Base-by-base conservation (phyloP, 2,329 filamentous ascomycete genomes). In the Sarocladium kiliense region DNA sequence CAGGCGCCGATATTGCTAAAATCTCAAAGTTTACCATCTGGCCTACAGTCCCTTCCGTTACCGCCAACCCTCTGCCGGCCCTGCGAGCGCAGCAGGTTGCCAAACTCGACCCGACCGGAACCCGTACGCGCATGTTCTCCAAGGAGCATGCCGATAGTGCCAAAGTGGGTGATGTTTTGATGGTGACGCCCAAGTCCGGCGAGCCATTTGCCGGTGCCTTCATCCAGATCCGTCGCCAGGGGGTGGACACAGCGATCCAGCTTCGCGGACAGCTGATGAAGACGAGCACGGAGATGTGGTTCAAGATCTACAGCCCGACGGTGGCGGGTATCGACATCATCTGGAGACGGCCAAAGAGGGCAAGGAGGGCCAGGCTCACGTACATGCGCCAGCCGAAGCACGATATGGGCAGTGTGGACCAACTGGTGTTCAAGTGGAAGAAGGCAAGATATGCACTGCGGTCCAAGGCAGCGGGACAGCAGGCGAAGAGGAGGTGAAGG, bases 251-350 rank as follows among this genome's bases (percentile, higher is more conserved):
- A 2, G 88, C 89, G 3, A 87, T 99, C 55, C 75, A 96, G 57
- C 78, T 99, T 58, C 83, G 94, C 56, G 93, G 93, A 64, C 86
- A 95, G 68, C 76, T 99, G 63, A 92, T 90, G 62, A 84, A 89
- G 63, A 84, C 95, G 6, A 89, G 90, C 58, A 90, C 96, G 58
- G 94, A 99, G 81, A 94, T 96, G 90, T 96, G 91, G 86, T 91
- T 89, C 74, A 99, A 99, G 79, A 79, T 97, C 57, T 97, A 94
- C 77, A 89, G 85, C 67, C 93, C 93, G 58, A 88, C 89, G 67
- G 87, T 97, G 30, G 85, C 88, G 68, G 90, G 89, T 60, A 91
- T 99, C 66, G 93, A 99, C 74, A 87, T 99, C 64, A 89, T 97
- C 71, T 90, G 96, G 82, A 80, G 93, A 64, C 81, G 84, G 60